Base-by-base conservation (phyloP, 2,329 filamentous ascomycete species). In the Akanthomyces uredinophilus region DNA sequence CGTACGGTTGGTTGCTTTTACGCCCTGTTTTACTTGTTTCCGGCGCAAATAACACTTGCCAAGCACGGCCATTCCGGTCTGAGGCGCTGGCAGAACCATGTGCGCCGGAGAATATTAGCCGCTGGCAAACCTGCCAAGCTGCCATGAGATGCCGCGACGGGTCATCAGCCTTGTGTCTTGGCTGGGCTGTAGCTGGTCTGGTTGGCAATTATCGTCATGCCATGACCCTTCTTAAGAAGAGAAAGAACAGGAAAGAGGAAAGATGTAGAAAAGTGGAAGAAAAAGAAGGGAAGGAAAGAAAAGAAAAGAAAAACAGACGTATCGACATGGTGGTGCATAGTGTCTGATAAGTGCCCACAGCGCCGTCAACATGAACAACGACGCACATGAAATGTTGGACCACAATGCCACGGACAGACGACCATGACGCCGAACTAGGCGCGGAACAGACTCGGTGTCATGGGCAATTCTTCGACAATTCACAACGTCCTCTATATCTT, bases 111-210 rank as follows among this genome's bases (percentile, higher is more conserved):
- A 32, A 32, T 51, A 20, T 14, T 14, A 46, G 3, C 5, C 16
- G 18, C 41, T 24, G 22, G 32, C 27, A 41, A 37, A 29, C 49
- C n/a, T 53, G 39, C 49, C 49, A 53, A 53, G 41, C 14, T 53
- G 58, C 49, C 37, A 53, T 27, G 49, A 46, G 29, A 37, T 52
- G 57, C 57, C 57, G 57, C 27, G 47, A 52, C 57, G 47, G 47
- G 27, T 13, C 13, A 20, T 39, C 27, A 7, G 49, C 22, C 49
- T 46, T 46, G 58, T 37, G 49, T 35, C 58, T 60, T 60, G 58
- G 58, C 58, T 11, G 16, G 22, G 57, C 32, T 51, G 37, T n/a
- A 27, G 4, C 22, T 46, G 18, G 43, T 16, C 18, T 32, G 37
- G 20, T 32, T 24, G 46, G 24, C 24, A 11, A 46, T n/a, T 5